Percentiles rank a stretch among this genome's conserved stretches.
These are phyloP conservation scores for Candida bentonensis DNA, from an alignment of 805 yeast genomes.

Conservation along the genomic window DNA sequence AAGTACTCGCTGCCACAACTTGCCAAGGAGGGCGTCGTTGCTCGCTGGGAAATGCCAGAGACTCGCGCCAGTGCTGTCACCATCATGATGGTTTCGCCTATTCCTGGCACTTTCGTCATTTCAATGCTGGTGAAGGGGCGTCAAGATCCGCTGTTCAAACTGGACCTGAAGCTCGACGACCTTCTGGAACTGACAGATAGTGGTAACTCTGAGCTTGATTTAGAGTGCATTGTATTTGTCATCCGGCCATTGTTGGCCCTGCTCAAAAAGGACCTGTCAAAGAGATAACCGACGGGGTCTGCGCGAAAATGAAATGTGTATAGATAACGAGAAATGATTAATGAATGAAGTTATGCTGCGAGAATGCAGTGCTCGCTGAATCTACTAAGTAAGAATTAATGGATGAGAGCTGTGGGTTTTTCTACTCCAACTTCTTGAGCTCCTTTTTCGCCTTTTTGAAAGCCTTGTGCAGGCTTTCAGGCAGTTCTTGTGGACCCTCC, in stretches of 20 bases:
- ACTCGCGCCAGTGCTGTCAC: constrained; percentile 10
- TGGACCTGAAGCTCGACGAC: constrained; percentile 22
- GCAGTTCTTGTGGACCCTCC: neutral
- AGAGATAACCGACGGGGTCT: neutral
- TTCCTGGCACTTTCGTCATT: constrained; percentile 20
- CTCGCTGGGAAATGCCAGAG: constrained; percentile 16
- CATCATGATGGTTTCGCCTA: constrained; percentile 16
- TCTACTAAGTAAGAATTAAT: too few species aligned
- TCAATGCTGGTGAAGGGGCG: constrained; percentile 19
- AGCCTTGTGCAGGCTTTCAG: neutral
- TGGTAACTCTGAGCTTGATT: constrained; percentile 14
- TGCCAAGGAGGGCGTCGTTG: constrained; percentile 16
- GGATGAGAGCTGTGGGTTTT: too few species aligned
- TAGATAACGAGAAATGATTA: neutral
- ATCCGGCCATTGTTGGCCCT: constrained; percentile 14
- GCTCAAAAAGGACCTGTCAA: constrained; percentile 8
- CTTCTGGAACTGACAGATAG: constrained; percentile 17
- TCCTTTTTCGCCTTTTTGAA: neutral
- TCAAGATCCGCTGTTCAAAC: constrained; percentile 16
- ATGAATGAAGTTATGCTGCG: too few species aligned
- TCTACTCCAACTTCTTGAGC: too few species aligned
- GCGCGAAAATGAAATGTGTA: neutral
- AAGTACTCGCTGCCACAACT: constrained; percentile 16
- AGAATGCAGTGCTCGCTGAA: too few species aligned
- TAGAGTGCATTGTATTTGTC: constrained; percentile 18